Percentiles rank a stretch among this genome's conserved stretches.
These are phyloP conservation scores for Brassica rapa DNA, from an alignment of 345 rosid genomes.

Conservation along the genomic window DNA sequence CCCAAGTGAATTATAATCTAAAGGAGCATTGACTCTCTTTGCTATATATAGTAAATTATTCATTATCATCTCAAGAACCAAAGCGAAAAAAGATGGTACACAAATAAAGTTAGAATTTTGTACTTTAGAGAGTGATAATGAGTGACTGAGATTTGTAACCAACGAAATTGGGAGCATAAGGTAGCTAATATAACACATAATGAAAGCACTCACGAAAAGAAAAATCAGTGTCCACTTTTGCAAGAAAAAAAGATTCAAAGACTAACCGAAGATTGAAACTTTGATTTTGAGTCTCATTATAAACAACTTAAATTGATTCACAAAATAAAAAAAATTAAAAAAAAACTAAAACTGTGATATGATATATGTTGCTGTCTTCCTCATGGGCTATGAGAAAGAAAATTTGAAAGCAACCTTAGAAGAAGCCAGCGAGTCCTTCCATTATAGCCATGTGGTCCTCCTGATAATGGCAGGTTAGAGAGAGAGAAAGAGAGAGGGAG, in stretches of 20 bases:
- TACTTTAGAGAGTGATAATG: conserved; percentile 38
- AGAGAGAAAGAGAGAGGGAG: conserved; percentile 30
- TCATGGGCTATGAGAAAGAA: conserved; percentile 44
- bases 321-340: not conserved
- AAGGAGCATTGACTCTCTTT: conserved; percentile 22
- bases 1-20: conserved; percentile 24
- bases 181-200: conserved; percentile 37
- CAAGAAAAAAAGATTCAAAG: not conserved
- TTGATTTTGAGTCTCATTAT: conserved; percentile 37
- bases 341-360: conserved; percentile 26
- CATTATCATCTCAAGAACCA: conserved; percentile 35
- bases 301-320: conserved; percentile 37
- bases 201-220: conserved; percentile 32
- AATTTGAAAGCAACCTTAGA: conserved; percentile 73
- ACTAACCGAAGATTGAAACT: conserved; percentile 13
- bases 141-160: conserved; percentile 37
- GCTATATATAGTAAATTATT: conserved; percentile 34
- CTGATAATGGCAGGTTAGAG: conserved; percentile 56
- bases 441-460: conserved; percentile 74
- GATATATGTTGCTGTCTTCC: conserved; percentile 43
- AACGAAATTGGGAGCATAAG: conserved; percentile 29
- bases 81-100: not conserved
- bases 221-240: conserved; percentile 17
- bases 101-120: conserved; percentile 10
- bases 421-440: conserved; percentile 49